Evolutionary conservation across 371 early-diverging fungal species (phyloP).

Genomic region (Amoeboaphelidium occidentale): DNA sequence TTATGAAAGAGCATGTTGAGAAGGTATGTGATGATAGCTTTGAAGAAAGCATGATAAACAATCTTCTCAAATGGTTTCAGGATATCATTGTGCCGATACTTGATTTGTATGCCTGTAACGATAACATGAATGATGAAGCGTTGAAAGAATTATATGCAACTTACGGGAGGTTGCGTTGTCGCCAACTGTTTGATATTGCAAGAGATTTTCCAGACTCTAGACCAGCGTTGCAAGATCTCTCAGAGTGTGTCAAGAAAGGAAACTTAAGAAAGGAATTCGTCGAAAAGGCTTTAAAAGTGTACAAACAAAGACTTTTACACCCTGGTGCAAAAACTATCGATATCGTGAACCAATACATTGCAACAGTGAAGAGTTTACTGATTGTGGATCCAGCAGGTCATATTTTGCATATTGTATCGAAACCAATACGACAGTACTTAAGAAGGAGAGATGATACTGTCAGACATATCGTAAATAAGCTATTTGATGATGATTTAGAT

Average conservation of each 20-base stretch:
- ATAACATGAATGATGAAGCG: too few relatives aligned
- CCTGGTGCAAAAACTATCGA: conserved; percentile 29
- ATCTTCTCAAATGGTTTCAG: too few relatives aligned
- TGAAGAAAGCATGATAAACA: too few relatives aligned
- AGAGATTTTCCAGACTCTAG: not conserved
- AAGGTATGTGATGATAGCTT: too few relatives aligned
- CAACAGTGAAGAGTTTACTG: conserved; percentile 24
- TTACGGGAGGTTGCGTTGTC: too few relatives aligned
- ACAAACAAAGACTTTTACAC: conserved; percentile 24
- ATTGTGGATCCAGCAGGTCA: conserved; percentile 24
- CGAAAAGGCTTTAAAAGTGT: not conserved
- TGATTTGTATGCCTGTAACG: too few relatives aligned
- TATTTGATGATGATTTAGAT: conserved; percentile 17
- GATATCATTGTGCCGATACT: too few relatives aligned
- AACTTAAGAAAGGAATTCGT: not conserved
- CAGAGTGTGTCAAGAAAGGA: not conserved
- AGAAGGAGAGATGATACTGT: conserved; percentile 30
- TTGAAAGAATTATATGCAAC: too few relatives aligned
- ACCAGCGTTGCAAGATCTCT: not conserved
- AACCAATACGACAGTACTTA: conserved; percentile 23
- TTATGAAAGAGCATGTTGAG: too few relatives aligned
- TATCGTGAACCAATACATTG: conserved; percentile 29
- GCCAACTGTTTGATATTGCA: not conserved
- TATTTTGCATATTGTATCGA: conserved; percentile 23
- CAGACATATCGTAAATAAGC: conserved; percentile 21